Evolutionary conservation across 1,139 yeast genomes (phyloP), one percentile per base, ranked within the genome.

Genomic region (Zygoascus meyerae): DNA sequence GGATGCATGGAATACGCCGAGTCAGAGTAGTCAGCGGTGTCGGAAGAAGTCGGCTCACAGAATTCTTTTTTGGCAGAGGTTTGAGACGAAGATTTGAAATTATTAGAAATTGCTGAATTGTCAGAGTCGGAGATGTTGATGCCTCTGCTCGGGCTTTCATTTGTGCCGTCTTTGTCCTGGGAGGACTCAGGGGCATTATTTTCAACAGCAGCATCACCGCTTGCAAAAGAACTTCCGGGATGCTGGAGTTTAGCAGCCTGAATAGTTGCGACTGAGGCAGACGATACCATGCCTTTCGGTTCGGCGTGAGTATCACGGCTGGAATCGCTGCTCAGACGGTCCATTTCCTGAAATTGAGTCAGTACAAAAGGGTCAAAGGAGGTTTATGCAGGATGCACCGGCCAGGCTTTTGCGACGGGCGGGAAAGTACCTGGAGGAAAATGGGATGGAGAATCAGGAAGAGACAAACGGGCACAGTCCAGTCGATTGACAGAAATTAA

Each of bases 311-410:
- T 30, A 3, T 38, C 33, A 18, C 16, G 41, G 10, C 21, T 12
- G 12, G 33, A 26, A 15, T 38, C 34, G 39, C 39, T 35, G 35
- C 35, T 40, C 29, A 40, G 35, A n/a, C 42, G 42, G 29, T 40
- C 42, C 42, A 40, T 40, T 31, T 40, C 42, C 42, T 40, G 26
- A 18, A 12, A 9, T 31, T 37, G 12, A n/a, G 37, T 16, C 14
- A 21, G 26, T 21, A 21, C 26, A 21, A 21, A 21, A 21, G 7
- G 26, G 26, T 21, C 26, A 21, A 7, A 21, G 26, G 26, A 21
- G 26, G 26, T 21, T 21, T 21, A 21, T 21, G 26, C 26, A 21
- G 26, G 7, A 21, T 21, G 26, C 26, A 21, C 26, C 7, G 26
- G 7, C 26, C 26, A 21, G 26, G 26, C 26, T 21, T n/a, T 21